Evolutionary conservation across 257 asterid genomes (phyloP).

Genomic region (Jacaranda mimosifolia): DNA sequence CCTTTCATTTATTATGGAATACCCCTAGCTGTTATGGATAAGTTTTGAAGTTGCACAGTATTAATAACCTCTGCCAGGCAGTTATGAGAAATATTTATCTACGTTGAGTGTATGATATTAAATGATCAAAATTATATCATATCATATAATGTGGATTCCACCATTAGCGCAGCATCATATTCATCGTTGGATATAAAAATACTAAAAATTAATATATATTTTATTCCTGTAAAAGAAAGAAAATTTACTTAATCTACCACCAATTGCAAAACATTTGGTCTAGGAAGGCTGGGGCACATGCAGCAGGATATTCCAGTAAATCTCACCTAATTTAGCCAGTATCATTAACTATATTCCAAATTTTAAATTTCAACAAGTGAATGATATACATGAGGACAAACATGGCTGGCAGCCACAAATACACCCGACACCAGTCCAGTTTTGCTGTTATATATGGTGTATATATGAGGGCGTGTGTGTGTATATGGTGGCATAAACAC

Average conservation of each 20-base stretch:
- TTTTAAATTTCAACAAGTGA: slow-evolving; percentile 14
- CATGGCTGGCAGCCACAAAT: slow-evolving; percentile 29
- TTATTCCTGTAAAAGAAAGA: background rate
- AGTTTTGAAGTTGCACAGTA: background rate
- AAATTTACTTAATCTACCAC: background rate
- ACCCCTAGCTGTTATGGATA: slow-evolving; percentile 5
- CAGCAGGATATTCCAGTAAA: background rate
- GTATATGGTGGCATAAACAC: background rate
- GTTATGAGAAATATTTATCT: background rate
- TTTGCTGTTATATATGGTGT: background rate
- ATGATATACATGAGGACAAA: slow-evolving; percentile 3
- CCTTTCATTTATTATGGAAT: background rate
- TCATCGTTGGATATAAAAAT: background rate
- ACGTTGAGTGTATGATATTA: background rate
- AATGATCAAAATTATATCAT: background rate
- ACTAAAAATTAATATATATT: background rate
- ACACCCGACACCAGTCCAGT: background rate
- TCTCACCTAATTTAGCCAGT: background rate
- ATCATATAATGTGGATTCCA: background rate
- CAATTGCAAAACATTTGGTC: background rate
- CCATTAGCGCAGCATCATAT: background rate
- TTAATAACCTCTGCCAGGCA: background rate
- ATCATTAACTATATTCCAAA: slow-evolving; percentile 6
- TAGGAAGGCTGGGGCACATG: background rate
- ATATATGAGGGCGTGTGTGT: background rate